A percentile compares a stretch with the other conserved stretches of the same genome.
Evolutionary conservation across 345 rosid genomes (phyloP).

Genomic region (Linum tenue): DNA sequence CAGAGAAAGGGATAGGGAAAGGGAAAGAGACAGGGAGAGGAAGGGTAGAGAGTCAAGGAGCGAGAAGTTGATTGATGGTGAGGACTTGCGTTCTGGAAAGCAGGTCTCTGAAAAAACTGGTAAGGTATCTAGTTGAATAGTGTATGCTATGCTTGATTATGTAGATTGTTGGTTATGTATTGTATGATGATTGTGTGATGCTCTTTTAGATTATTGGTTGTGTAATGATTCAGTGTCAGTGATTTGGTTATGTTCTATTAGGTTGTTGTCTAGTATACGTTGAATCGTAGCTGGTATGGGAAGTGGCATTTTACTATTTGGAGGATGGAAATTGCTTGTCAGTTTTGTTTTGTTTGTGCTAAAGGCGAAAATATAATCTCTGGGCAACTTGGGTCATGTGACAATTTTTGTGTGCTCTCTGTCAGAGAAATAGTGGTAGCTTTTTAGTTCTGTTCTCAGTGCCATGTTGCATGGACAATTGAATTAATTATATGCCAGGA

Average conservation of each 20-base stretch:
- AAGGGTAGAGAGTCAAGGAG: conserved; percentile 48
- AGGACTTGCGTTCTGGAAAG: conserved; percentile 36
- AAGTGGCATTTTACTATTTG: not conserved
- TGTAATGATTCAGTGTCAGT: not conserved
- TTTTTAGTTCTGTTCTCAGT: too few relatives aligned
- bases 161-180: not conserved
- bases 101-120: conserved; percentile 49
- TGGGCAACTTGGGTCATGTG: not conserved
- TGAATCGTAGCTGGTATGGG: not conserved
- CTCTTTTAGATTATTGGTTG: too few relatives aligned
- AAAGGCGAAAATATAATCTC: not conserved
- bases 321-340: not conserved
- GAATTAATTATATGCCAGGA: too few relatives aligned
- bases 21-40: conserved; percentile 11
- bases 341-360: not conserved
- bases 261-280: not conserved
- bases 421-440: not conserved
- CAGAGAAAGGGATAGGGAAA: conserved; percentile 22
- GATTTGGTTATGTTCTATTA: not conserved
- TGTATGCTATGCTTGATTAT: not conserved
- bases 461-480: too few relatives aligned
- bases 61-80: conserved; percentile 42
- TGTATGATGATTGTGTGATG: conserved; percentile 1
- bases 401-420: not conserved
- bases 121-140: conserved; percentile 33